Base-by-base conservation (phyloP, 2,329 filamentous ascomycete genomes). In the Fusarium coicis region DNA sequence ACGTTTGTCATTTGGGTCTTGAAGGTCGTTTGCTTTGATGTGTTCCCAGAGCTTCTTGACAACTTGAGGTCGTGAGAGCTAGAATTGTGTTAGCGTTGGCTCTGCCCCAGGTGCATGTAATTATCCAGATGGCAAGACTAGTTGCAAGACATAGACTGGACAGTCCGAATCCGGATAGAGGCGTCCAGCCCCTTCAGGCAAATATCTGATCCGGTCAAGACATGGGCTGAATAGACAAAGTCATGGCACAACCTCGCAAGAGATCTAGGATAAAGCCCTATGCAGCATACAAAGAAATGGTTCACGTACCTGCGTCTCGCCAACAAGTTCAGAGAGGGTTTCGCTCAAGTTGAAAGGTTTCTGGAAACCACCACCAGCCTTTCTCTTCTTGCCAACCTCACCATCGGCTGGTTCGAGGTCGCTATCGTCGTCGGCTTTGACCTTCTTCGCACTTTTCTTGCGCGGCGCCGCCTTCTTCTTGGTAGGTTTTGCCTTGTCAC, bases 11-110 rank as follows among this genome's bases (percentile, higher is more conserved):
- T 82, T 90, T 1, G 95, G 96, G 76, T 98, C 95, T 82, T 99
- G 96, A 10, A 99, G 90, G 44, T 95, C 89, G 74, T 95, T 91
- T 67, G 87, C 90, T 79, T 97, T 97, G 84, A 99, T 97, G 79
- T 99, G 95, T 69, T 93, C 92, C 96, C 96, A 99, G 60, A 99
- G 91, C 81, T 93, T 93, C 86, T 98, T 98, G 77, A 99, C 96
- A 0, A 96, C 96, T 81, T 98, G 95, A 1, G 96, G 96, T 44
- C 96, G 93, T 21, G 96, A 97, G 28, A 99, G 89, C 91, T 97
- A 79, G 8, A 47, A 14, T 14, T 21, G 32, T 47, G 43, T 78
- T 63, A 78, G 72, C 28, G 30, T 36, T 26, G n/a, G 10, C 10
- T 26, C 15, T 9, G 16, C 10, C 30, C 1, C 5, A 18, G 2